phyloP scores from a whole-genome alignment of 306 rosid genomes.

The Trichosanthes truncata region DNA sequence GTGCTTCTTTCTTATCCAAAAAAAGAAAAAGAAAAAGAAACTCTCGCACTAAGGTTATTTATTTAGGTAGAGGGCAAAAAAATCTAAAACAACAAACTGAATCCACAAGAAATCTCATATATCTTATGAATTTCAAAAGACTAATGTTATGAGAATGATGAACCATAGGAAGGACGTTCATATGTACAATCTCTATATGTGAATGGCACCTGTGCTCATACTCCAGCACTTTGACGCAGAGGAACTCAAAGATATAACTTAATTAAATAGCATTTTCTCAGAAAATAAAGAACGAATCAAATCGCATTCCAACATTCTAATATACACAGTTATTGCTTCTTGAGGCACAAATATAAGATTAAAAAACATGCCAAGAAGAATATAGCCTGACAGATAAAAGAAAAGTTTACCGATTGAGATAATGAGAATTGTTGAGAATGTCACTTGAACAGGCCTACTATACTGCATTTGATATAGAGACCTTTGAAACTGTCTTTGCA shows the following conservation, averaged over 20 bases:
- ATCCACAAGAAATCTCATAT: not conserved
- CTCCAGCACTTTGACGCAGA: not conserved
- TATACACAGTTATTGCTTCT: not conserved
- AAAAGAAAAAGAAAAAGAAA: not conserved
- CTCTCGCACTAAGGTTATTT: not conserved
- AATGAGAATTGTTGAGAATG: conserved; percentile 48
- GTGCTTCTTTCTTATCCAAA: not conserved
- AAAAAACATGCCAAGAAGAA: not conserved
- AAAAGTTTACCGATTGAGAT: conserved; percentile 65
- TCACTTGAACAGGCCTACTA: conserved; percentile 54
- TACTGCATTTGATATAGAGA: conserved; percentile 85
- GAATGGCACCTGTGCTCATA: not conserved
- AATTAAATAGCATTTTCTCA: not conserved
- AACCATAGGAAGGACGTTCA: not conserved
- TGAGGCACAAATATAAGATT: not conserved
- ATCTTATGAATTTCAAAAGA: not conserved
- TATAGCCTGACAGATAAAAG: not conserved
- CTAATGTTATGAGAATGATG: not conserved
- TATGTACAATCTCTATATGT: not conserved
- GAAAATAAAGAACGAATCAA: not conserved
- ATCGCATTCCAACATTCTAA: not conserved
- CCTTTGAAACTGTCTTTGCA: conserved; percentile 80
- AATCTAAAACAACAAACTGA: not conserved
- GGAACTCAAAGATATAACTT: not conserved
- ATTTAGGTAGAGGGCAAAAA: not conserved